Evolutionary conservation across 2,329 filamentous ascomycete species (phyloP).

Genomic region (Colletotrichum agaves): DNA sequence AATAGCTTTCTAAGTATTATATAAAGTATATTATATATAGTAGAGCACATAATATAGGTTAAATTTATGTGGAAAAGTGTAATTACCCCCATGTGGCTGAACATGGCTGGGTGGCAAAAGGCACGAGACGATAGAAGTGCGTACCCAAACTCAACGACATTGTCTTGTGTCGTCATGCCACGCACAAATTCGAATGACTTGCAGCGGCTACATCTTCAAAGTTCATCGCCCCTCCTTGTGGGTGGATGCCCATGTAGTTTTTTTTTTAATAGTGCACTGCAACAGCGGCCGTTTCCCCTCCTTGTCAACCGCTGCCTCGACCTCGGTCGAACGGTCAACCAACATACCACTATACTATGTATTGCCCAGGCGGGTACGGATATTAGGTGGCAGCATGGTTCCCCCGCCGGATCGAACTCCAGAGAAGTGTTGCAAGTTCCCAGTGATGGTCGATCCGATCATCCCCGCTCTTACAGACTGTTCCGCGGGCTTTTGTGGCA

Average conservation of each 20-base stretch:
- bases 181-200: conserved; percentile 34
- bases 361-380: conserved; percentile 19
- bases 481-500: conserved; percentile 29
- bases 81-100: too few relatives aligned
- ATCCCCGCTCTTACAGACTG: conserved; percentile 10
- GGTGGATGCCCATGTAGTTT: conserved; percentile 3
- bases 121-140: too few relatives aligned
- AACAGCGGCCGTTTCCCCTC: conserved; percentile 23
- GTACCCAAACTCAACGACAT: conserved; percentile 12
- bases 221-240: conserved; percentile 7
- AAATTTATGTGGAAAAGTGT: too few relatives aligned
- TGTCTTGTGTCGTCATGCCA: conserved; percentile 29
- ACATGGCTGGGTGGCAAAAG: too few relatives aligned
- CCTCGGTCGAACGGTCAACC: neutral
- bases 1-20: too few relatives aligned
- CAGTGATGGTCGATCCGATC: conserved; percentile 28
- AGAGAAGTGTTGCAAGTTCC: neutral
- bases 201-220: conserved; percentile 34
- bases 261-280: conserved; percentile 5
- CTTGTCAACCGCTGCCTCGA: neutral
- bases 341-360: neutral
- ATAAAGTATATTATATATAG: too few relatives aligned
- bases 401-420: neutral
- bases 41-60: too few relatives aligned
- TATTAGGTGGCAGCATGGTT: neutral